phyloP scores from a whole-genome alignment of 768 basidiomycete genomes.

The Termitomyces sp. region DNA sequence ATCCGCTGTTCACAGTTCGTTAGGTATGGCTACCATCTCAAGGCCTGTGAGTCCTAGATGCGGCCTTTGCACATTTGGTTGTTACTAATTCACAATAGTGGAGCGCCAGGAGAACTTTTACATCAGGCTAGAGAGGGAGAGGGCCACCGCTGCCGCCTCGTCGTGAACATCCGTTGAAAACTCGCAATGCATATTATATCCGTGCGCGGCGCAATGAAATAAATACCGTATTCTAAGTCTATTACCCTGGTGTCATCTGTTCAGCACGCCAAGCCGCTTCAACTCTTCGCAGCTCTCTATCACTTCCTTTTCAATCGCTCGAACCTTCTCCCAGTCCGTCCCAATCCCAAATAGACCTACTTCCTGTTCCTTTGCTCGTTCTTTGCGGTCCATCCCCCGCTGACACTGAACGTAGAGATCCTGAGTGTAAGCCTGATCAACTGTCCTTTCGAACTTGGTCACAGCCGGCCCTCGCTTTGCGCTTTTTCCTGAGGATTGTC shows the following conservation, averaged over 20 bases:
- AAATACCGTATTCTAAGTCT: constrained; percentile 17
- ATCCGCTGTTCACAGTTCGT: constrained; percentile 18
- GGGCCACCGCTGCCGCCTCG: constrained; percentile 27
- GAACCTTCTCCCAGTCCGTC: constrained; percentile 89
- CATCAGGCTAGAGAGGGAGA: constrained; percentile 74
- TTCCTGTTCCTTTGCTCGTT: constrained; percentile 70
- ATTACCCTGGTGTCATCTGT: constrained; percentile 21
- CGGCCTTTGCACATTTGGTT: neutral
- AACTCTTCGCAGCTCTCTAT: constrained; percentile 79
- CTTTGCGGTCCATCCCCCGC: constrained; percentile 59
- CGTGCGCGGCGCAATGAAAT: constrained; percentile 14
- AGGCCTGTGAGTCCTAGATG: constrained; percentile 51
- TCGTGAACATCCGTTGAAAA: constrained; percentile 2
- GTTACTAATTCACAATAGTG: constrained; percentile 40
- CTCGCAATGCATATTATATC: constrained; percentile 11
- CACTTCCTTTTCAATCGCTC: constrained; percentile 63
- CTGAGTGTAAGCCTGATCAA: constrained; percentile 75
- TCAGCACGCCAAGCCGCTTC: constrained; percentile 54
- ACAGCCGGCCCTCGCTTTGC: constrained; percentile 37
- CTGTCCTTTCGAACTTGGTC: constrained; percentile 64
- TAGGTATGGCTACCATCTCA: constrained; percentile 85
- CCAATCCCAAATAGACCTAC: constrained; percentile 89
- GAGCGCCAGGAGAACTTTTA: constrained; percentile 84
- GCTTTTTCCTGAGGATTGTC: constrained; percentile 24
- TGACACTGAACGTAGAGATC: constrained; percentile 72